phyloP scores from a whole-genome alignment of 202 grass and related monocot genomes.

The Panicum hallii region DNA sequence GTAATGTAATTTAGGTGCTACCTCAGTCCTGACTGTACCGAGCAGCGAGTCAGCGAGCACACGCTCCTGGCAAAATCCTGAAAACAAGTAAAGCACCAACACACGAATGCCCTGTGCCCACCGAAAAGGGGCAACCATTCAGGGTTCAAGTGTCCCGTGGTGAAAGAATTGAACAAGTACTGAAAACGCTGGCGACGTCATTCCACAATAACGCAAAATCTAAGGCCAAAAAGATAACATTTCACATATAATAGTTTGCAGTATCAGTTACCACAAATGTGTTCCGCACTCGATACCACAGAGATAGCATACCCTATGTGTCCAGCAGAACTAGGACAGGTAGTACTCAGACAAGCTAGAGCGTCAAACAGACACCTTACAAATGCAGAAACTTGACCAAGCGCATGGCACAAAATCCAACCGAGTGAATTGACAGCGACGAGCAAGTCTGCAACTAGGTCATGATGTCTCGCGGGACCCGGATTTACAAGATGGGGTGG shows the following conservation, averaged over 20 bases:
- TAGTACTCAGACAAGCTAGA: conserved; percentile 38
- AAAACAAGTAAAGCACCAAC: too few species aligned
- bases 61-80: too few species aligned
- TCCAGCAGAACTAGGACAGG: conserved; percentile 38
- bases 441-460: conserved; percentile 30
- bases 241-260: conserved; percentile 22
- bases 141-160: too few species aligned
- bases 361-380: conserved; percentile 43
- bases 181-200: neutral
- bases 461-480: conserved; percentile 20
- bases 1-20: neutral
- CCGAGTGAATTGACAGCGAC: conserved; percentile 13
- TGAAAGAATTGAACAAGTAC: too few species aligned
- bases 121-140: too few species aligned
- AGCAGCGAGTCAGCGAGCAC: too few species aligned
- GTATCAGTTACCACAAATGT: conserved; percentile 26
- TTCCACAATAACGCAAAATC: neutral
- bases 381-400: conserved; percentile 24
- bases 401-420: conserved; percentile 10
- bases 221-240: conserved; percentile 14
- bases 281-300: conserved; percentile 21
- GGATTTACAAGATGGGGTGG: conserved; percentile 52
- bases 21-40: neutral
- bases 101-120: too few species aligned
- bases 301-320: conserved; percentile 19